Base-by-base conservation (phyloP, 495 filamentous ascomycete species). In the Hypoxylon lienhwacheense region DNA sequence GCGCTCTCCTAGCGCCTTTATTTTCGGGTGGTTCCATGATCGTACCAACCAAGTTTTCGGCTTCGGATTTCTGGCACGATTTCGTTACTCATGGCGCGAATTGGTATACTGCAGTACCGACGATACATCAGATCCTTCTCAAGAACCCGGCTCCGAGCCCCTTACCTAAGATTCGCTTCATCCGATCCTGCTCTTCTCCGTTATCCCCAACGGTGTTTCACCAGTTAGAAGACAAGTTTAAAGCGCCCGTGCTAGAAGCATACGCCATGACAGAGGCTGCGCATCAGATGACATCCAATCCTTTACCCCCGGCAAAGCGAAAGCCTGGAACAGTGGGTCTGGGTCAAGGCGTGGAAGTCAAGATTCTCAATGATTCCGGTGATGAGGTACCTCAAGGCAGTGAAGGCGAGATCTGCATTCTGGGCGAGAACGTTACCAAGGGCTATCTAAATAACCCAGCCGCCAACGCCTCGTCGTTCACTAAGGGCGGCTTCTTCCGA, bases 191-290 rank as follows among this genome's bases (percentile, higher is more conserved):
- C 73, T 91, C 88, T 24, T 89, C 85, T 5, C 89, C 89, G 0
- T 73, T 92, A 14, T 86, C 86, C 0, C 89, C 89, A 0, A 86
- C 85, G 40, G 82, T 79, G 39, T 90, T 91, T 72, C 75, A 89
- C 53, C 80, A 85, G 34, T 78, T 92, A 2, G 89, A 92, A 57
- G 70, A 79, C 43, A 73, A 81, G 4, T 86, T 88, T 70, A 73
- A 81, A 22, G 86, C 89, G 1, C 89, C 89, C 2, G 89, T 95
- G 2, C 77, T 95, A 7, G 89, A 95, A 68, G 89, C 89, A 8
- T 95, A 95, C 68, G 89, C 89, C 49, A 95, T 95, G 89, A 95
- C 89, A 20, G 89, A 95, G 71, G 89, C 86, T 16, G 85, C 89
- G 7, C 89, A 92, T 69, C 89, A 92, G 64, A 91, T 95, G 85